These are phyloP conservation scores for Ophiognomonia clavigignenti-juglandacearum DNA, from an alignment of 2,329 filamentous ascomycete genomes.

Conservation along the genomic window DNA sequence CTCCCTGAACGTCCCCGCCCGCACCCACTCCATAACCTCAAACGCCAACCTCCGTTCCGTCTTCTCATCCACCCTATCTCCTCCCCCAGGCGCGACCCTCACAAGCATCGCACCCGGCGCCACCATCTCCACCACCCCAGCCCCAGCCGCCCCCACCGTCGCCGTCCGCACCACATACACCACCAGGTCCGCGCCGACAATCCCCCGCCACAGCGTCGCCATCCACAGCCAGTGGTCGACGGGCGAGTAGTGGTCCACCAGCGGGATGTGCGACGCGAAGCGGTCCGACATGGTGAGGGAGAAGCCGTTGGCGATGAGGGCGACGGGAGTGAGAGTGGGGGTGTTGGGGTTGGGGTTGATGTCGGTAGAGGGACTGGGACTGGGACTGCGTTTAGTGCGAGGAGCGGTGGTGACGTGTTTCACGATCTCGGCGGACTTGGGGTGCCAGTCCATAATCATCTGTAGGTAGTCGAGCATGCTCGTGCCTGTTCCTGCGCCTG, in stretches of 20 bases:
- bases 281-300: conserved; percentile 73
- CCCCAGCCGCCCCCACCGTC: conserved; percentile 31
- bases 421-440: conserved; percentile 66
- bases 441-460: conserved; percentile 70
- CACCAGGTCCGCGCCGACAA: conserved; percentile 74
- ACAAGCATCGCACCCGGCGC: conserved; percentile 52
- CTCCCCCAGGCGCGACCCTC: conserved; percentile 39
- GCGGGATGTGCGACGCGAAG: conserved; percentile 69
- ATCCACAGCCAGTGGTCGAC: conserved; percentile 98
- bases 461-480: conserved; percentile 51
- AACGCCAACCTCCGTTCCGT: conserved; percentile 73
- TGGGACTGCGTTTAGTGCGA: background rate
- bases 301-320: conserved; percentile 72
- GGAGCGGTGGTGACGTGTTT: conserved; percentile 37
- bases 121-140: conserved; percentile 51
- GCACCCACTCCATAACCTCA: conserved; percentile 80
- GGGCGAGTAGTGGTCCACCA: conserved; percentile 70
- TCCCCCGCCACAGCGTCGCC: conserved; percentile 86
- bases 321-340: conserved; percentile 52
- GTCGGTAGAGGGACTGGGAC: conserved; percentile 49
- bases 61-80: conserved; percentile 55
- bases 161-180: conserved; percentile 52
- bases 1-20: conserved; percentile 38
- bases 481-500: background rate
- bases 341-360: conserved; percentile 32